Evolutionary conservation across 148 eudicot species (phyloP), one percentile per base, ranked within the genome.

Genomic region (Arbutus unedo): DNA sequence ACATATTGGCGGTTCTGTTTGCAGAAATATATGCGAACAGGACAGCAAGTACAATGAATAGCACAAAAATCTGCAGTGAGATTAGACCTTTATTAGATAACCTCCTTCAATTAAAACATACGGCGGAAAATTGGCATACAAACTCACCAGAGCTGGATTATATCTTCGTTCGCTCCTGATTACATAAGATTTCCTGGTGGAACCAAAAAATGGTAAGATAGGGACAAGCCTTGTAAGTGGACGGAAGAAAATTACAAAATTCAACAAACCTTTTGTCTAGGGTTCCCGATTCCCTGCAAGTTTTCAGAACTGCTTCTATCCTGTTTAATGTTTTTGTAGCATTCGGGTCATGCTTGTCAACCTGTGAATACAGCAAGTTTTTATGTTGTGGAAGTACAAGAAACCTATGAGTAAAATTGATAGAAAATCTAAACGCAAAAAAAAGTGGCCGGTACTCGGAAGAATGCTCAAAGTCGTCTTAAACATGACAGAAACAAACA

Each of bases 201-300:
- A 74, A 83, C 13, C 59, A 31, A 31, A 31, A 31, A 31, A 31
- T 31, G 38, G 38, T 31, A 31, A 31, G 38, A 31, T 31, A 31
- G 38, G 38, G 38, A 31, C 38, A 31, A 31, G 38, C 0, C 38
- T 31, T 31, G 38, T 31, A 31, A 31, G 38, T 31, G 38, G 38
- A 31, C 0, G 38, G 38, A 31, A 31, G 38, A 31, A 0, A 31
- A 31, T 31, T 0, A 31, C 38, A 31, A 31, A 31, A 31, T 31
- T 31, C 38, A 31, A 31, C 38, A 31, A 31, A 31, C 38, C 38
- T 31, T 31, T 31, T 31, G 38, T 31, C 38, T 31, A 31, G 38
- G 1, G 38, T 88, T 81, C 95, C 96, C 0, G 98, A 95, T 60
- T 92, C 91, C 87, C 85, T 89, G 87, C 98, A 95, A 64, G 84